Evolutionary conservation across 495 filamentous ascomycete genomes (phyloP).

Genomic region (Xylaria acuta): DNA sequence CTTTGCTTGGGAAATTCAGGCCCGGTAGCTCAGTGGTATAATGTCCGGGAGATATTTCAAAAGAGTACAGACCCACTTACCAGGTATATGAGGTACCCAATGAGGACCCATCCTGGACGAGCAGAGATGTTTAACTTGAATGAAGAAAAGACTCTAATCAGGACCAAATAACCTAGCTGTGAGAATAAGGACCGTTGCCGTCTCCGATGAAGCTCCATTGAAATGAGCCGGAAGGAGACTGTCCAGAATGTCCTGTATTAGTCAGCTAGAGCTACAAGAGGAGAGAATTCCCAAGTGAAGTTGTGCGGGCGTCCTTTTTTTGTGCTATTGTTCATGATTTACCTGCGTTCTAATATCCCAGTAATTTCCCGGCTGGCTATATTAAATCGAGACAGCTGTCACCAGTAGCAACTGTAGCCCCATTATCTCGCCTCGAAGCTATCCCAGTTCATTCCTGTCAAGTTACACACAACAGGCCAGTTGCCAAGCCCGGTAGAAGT

Average conservation of each 20-base stretch:
- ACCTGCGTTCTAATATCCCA: no score
- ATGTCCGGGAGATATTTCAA: neutral
- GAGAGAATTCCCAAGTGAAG: conserved; percentile 9
- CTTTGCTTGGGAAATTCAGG: conserved; percentile 7
- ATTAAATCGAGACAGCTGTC: no score
- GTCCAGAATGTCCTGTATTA: neutral
- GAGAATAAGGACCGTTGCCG: neutral
- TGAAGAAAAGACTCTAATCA: neutral
- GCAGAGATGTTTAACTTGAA: no score
- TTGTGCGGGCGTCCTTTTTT: neutral
- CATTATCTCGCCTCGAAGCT: no score
- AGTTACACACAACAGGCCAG: neutral
- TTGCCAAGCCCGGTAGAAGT: neutral
- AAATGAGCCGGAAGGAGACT: neutral
- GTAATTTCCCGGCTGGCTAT: neutral
- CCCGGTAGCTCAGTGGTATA: conserved; percentile 1
- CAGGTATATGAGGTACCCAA: neutral
- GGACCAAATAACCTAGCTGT: neutral
- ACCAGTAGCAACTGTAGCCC: no score
- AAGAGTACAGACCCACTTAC: neutral
- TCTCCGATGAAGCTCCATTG: neutral
- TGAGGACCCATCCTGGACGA: neutral
- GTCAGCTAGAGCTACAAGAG: neutral
- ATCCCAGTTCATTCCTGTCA: neutral
- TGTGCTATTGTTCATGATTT: neutral